Conservation (phyloP, 2,329 filamentous ascomycete genomes). For the Exophiala oligosperma region DNA sequence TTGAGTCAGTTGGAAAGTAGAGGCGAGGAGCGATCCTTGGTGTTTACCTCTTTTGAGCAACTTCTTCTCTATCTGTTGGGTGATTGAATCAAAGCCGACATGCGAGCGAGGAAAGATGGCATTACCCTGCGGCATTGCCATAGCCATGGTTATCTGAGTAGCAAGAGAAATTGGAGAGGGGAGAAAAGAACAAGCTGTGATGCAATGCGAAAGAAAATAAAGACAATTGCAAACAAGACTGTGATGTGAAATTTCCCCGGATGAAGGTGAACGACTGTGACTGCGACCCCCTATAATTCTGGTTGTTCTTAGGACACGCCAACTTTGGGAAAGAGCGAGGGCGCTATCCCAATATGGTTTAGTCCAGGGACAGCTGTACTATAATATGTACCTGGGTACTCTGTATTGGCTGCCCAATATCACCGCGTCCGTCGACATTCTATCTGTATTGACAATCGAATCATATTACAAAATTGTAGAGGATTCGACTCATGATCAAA, state of each 20-base stretch:
- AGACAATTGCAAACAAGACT: not conserved
- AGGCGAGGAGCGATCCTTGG: not conserved
- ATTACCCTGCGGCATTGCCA: constrained; percentile 40
- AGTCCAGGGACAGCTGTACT: not conserved
- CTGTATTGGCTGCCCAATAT: not conserved
- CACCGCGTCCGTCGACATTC: not conserved
- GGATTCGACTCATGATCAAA: no score
- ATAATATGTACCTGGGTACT: not conserved
- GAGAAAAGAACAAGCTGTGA: not conserved
- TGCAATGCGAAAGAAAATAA: not conserved
- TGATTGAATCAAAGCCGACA: constrained; percentile 99
- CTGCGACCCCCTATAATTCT: not conserved
- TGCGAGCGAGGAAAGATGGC: constrained; percentile 87
- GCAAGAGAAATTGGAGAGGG: not conserved
- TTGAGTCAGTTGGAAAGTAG: not conserved
- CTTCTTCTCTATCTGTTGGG: constrained; percentile 98
- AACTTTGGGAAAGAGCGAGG: not conserved
- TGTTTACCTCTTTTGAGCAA: constrained; percentile 99
- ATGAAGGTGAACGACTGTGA: not conserved
- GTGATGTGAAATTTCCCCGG: not conserved
- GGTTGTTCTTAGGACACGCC: not conserved
- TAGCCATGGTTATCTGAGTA: constrained; percentile 22
- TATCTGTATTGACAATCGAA: not conserved
- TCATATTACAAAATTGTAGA: no score
- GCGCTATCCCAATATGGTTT: not conserved